Conservation (phyloP, 768 basidiomycete genomes). For the Agrocybe pediades region DNA sequence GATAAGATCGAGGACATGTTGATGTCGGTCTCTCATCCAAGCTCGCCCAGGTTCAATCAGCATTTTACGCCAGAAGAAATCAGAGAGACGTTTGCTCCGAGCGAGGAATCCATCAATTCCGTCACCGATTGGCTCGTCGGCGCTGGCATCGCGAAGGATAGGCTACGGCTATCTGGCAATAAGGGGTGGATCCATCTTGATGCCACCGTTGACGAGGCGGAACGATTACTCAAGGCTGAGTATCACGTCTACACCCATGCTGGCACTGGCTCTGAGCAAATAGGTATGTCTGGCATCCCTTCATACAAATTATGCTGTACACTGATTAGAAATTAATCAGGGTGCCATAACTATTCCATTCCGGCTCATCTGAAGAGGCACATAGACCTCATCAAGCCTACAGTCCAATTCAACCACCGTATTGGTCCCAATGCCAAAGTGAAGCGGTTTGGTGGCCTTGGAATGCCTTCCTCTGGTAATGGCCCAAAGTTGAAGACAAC, state of each 20-base stretch:
- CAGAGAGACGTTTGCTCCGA: conserved; percentile 27
- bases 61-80: conserved; percentile 48
- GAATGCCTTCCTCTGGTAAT: conserved; percentile 15
- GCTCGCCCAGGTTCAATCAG: conserved; percentile 47
- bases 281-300: conserved; percentile 29
- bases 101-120: conserved; percentile 35
- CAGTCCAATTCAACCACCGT: conserved; percentile 39
- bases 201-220: conserved; percentile 41
- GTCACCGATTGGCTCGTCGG: conserved; percentile 47
- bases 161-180: conserved; percentile 37
- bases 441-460: conserved; percentile 20
- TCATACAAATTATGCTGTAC: neutral
- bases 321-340: conserved; percentile 19
- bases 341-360: conserved; percentile 39
- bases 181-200: conserved; percentile 45
- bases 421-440: conserved; percentile 19
- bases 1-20: conserved; percentile 46
- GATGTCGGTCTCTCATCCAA: conserved; percentile 48
- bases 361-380: conserved; percentile 39
- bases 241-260: conserved; percentile 48
- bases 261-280: conserved; percentile 34
- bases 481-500: conserved; percentile 21
- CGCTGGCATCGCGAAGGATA: conserved; percentile 38
- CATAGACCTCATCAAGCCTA: conserved; percentile 42
- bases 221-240: conserved; percentile 41